These are phyloP conservation scores for Aureobasidium sp. DNA, from an alignment of 2,329 filamentous ascomycete genomes.

Conservation along the genomic window DNA sequence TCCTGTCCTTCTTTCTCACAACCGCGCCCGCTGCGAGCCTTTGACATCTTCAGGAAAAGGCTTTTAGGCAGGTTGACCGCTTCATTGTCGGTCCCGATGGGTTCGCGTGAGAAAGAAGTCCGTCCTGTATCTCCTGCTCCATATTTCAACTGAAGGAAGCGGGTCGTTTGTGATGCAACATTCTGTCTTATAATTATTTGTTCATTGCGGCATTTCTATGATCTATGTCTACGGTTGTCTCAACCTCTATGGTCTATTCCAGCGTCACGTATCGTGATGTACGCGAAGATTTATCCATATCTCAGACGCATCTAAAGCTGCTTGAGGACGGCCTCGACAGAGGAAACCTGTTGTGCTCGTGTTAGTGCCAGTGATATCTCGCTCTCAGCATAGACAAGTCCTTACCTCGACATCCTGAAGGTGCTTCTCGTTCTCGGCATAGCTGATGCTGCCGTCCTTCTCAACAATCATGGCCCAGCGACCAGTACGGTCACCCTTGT, in stretches of 20 bases:
- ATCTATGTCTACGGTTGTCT: background rate
- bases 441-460: constrained; percentile 72
- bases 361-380: background rate
- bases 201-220: constrained; percentile 13
- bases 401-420: constrained; percentile 42
- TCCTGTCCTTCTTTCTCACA: constrained; percentile 14
- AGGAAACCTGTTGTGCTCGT: constrained; percentile 38
- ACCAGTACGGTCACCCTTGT: constrained; percentile 61
- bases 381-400: background rate
- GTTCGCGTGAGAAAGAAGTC: constrained; percentile 37
- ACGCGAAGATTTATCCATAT: background rate
- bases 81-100: constrained; percentile 37
- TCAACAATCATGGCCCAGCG: constrained; percentile 74
- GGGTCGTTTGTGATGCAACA: constrained; percentile 47
- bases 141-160: constrained; percentile 38
- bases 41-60: constrained; percentile 19
- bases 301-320: constrained; percentile 34
- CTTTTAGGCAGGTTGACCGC: constrained; percentile 23
- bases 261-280: background rate
- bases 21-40: constrained; percentile 30
- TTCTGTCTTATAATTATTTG: background rate
- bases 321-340: constrained; percentile 41
- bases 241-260: background rate
- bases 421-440: constrained; percentile 66
- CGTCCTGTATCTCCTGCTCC: constrained; percentile 48